Percentiles rank a stretch among this genome's conserved stretches.
Conservation (phyloP, 345 rosid species). For the Brassica nigra region DNA sequence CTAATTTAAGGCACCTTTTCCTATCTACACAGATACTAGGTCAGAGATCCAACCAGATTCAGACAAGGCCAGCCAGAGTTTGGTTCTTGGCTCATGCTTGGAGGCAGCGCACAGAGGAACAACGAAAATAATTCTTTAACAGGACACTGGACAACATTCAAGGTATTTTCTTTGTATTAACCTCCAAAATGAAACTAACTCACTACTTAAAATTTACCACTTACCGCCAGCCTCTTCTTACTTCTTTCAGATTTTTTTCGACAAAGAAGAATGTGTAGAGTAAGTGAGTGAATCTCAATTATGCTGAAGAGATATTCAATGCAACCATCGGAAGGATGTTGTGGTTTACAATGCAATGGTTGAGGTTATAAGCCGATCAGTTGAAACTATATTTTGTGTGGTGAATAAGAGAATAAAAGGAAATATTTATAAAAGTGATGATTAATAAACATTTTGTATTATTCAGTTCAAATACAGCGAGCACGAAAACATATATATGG, state of each 20-base stretch:
- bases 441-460: neutral
- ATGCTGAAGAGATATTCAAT: constrained; percentile 67
- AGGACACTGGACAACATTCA: neutral
- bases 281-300: neutral
- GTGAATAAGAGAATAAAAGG: too few relatives aligned
- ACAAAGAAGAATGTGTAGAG: neutral
- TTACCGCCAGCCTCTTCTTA: neutral
- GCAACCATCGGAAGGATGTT: constrained; percentile 60
- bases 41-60: too few relatives aligned
- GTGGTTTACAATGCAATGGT: constrained; percentile 93
- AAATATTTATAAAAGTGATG: neutral
- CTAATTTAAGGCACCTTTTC: too few relatives aligned
- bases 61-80: too few relatives aligned
- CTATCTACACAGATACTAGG: too few relatives aligned
- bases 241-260: neutral
- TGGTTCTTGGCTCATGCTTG: neutral
- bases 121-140: too few relatives aligned
- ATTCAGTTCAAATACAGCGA: neutral
- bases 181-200: neutral
- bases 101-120: neutral
- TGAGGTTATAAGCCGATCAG: constrained; percentile 78
- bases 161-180: neutral
- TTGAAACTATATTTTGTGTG: constrained; percentile 36
- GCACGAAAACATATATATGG: constrained; percentile 16
- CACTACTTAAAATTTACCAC: neutral